phyloP scores from a whole-genome alignment of 1,284 basidiomycete species.

The Puccinia triticina region DNA sequence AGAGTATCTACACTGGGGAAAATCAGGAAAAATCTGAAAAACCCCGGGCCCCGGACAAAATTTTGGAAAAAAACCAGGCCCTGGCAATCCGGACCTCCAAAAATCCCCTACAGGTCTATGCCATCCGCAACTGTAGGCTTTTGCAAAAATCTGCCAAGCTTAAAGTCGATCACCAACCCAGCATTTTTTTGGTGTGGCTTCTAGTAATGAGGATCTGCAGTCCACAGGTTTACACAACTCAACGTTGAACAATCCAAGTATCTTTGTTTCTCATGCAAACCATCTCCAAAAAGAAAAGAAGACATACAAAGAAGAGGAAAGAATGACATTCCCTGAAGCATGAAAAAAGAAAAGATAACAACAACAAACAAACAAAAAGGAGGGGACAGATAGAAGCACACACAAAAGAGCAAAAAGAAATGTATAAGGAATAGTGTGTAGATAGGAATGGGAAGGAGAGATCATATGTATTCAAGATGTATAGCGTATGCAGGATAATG shows the following conservation, averaged over 20 bases:
- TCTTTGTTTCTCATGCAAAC: no score
- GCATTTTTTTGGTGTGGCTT: no score
- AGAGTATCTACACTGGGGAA: not conserved
- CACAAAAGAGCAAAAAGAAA: not conserved
- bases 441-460: not conserved
- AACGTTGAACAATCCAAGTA: no score
- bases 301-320: not conserved
- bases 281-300: not conserved
- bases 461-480: conserved; percentile 16
- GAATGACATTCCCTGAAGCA: not conserved
- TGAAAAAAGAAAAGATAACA: not conserved
- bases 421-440: not conserved
- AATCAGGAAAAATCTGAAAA: not conserved
- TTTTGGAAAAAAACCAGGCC: not conserved
- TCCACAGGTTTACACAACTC: no score
- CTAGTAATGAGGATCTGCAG: no score
- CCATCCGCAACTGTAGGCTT: no score
- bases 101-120: no score
- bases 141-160: no score
- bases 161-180: no score
- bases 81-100: not conserved
- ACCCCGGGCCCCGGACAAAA: not conserved
- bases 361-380: not conserved
- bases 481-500: not conserved
- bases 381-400: not conserved